Evolutionary conservation across 148 eudicot genomes (phyloP).

Genomic region (Selenicereus undatus): DNA sequence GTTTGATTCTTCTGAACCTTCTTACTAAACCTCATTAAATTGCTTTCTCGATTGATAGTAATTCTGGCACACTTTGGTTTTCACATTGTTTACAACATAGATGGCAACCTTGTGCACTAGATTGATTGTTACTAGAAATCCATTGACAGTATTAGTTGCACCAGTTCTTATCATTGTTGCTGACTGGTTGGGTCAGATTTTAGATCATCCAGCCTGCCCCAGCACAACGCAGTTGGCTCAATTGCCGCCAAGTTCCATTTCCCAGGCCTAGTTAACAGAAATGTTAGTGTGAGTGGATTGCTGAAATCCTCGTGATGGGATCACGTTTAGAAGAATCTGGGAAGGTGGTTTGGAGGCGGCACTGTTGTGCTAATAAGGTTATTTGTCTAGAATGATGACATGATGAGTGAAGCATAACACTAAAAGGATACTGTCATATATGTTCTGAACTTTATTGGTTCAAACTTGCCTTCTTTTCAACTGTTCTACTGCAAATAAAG

Average conservation of each 20-base stretch:
- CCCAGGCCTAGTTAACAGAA: not conserved
- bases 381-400: not conserved
- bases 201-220: no score
- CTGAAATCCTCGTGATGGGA: not conserved
- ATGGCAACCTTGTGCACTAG: no score
- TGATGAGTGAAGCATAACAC: not conserved
- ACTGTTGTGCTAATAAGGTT: not conserved
- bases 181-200: no score
- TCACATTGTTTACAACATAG: no score
- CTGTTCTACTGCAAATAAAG: not conserved
- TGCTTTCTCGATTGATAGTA: no score
- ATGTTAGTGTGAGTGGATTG: not conserved
- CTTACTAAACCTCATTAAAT: no score
- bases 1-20: no score
- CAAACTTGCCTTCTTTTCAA: not conserved
- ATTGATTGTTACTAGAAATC: no score
- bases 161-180: no score
- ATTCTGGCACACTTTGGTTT: no score
- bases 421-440: not conserved
- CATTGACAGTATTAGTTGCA: no score
- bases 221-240: no score
- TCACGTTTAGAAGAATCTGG: not conserved
- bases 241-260: not conserved
- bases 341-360: not conserved
- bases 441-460: not conserved